Evolutionary conservation across 257 asterid genomes (phyloP).

Genomic region (Jacaranda mimosifolia): DNA sequence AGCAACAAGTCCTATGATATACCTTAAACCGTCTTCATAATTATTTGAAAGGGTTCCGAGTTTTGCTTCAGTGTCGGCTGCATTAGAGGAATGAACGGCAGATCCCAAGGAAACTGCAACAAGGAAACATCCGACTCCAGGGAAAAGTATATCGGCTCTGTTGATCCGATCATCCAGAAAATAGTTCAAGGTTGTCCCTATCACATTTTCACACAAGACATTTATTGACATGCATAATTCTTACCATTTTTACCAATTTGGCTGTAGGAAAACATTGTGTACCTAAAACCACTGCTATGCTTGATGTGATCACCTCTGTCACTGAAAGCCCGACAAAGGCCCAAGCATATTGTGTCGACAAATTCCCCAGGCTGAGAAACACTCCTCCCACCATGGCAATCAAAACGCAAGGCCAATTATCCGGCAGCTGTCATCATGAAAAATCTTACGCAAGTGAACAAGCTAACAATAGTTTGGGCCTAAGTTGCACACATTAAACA

Average conservation of each 20-base stretch:
- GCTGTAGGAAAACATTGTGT: slow-evolving; percentile 8
- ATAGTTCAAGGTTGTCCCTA: slow-evolving; percentile 61
- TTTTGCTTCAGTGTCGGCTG: slow-evolving; percentile 54
- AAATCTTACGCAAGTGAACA: neutral
- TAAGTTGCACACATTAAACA: too few species aligned
- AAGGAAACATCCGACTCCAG: slow-evolving; percentile 67
- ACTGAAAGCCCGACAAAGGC: slow-evolving; percentile 65
- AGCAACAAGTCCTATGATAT: neutral
- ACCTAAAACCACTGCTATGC: slow-evolving; percentile 64
- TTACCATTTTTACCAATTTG: neutral
- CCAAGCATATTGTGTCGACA: slow-evolving; percentile 58
- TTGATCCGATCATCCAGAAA: slow-evolving; percentile 55
- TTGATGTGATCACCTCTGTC: slow-evolving; percentile 61
- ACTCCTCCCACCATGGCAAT: slow-evolving; percentile 62
- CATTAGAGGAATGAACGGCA: slow-evolving; percentile 53
- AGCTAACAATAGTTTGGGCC: neutral
- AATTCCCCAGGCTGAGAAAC: slow-evolving; percentile 51
- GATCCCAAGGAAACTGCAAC: slow-evolving; percentile 60
- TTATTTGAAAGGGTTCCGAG: slow-evolving; percentile 34
- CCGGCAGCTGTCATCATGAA: slow-evolving; percentile 11
- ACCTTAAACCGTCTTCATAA: slow-evolving; percentile 22
- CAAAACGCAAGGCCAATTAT: slow-evolving; percentile 59
- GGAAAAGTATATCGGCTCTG: slow-evolving; percentile 57
- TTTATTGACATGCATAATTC: neutral
- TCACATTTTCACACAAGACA: neutral